Base-by-base conservation (phyloP, 2,329 filamentous ascomycete species). In the Hypoxylon sp. region DNA sequence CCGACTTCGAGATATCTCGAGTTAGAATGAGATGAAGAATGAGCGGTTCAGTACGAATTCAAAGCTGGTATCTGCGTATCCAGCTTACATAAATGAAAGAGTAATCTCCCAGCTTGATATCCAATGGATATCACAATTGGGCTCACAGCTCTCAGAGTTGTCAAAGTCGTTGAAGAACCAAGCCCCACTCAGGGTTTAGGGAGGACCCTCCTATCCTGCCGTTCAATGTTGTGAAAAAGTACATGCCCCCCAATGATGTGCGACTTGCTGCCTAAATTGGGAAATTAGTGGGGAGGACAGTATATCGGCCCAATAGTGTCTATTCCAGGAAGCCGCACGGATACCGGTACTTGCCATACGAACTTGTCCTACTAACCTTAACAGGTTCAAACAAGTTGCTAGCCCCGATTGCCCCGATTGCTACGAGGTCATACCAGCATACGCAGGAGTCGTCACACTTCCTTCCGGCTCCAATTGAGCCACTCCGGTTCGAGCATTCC, bases 201-300 rank as follows among this genome's bases (percentile, higher is more conserved):
- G 58, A 39, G 37, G 21, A 47, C 30, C 25, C 25, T 16, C 57
- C 29, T 3, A 55, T 27, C 30, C 8, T 55, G 11, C n/a, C n/a
- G n/a, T n/a, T n/a, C n/a, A n/a, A n/a, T n/a, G n/a, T n/a, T n/a
- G n/a, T n/a, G n/a, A n/a, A n/a, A 55, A 50, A 53, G 64, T 62
- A 71, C 59, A 54, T 50, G 47, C 63, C 63, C 68, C 59, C 62
- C 63, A 68, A 71, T 69, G 67, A 72, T 66, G 67, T 58, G 51
- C 61, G 53, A 43, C 27, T 45, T 64, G 21, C 14, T 55, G 43
- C 34, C 67, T 50, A n/a, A 45, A 30, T 65, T 71, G 16, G 65
- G 69, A 39, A 51, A 65, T 63, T 65, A 61, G 55, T 69, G 67
- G 67, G 34, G 30, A 51, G 1, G 2, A 3, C 5, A 6, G 5